Conservation (phyloP, 1,284 basidiomycete species). For the Cutaneotrichosporon sp. region DNA sequence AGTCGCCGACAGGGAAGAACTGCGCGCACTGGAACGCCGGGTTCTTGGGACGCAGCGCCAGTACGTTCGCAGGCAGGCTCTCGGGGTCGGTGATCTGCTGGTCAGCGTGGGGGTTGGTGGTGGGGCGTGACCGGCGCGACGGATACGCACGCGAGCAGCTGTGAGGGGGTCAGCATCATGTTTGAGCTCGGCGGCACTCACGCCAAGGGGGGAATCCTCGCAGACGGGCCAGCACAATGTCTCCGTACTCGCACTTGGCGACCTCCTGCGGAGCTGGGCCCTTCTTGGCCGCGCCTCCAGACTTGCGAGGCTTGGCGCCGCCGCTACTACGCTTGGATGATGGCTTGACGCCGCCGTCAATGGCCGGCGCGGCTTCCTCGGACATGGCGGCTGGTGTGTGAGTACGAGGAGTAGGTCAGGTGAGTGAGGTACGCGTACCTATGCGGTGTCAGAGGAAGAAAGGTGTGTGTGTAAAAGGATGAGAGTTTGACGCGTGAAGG, state of each 20-base stretch:
- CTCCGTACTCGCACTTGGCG: constrained; percentile 61
- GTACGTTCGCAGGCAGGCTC: constrained; percentile 38
- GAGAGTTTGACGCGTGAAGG: constrained; percentile 3
- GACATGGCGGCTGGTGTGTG: constrained; percentile 18
- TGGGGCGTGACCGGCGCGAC: neutral
- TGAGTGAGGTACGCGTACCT: constrained; percentile 10
- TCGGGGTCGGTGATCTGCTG: constrained; percentile 45
- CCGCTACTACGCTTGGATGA: constrained; percentile 33
- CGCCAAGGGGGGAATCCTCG: constrained; percentile 89
- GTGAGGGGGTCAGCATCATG: constrained; percentile 15
- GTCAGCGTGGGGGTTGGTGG: constrained; percentile 12
- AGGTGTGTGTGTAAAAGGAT: neutral
- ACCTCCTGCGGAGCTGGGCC: constrained; percentile 19
- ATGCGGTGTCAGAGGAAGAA: constrained; percentile 5
- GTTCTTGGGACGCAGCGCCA: constrained; percentile 38
- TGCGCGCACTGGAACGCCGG: constrained; percentile 40
- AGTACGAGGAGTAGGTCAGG: neutral
- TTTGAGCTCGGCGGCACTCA: constrained; percentile 34
- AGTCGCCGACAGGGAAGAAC: constrained; percentile 67
- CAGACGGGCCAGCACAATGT: constrained; percentile 87
- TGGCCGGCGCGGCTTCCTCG: constrained; percentile 20
- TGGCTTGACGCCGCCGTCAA: constrained; percentile 35
- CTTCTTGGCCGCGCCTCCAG: constrained; percentile 20
- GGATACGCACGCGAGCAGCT: constrained; percentile 27
- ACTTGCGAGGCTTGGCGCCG: constrained; percentile 46